A percentile compares a stretch with the other conserved stretches of the same genome.
Evolutionary conservation across 495 filamentous ascomycete species (phyloP).

Genomic region (Astrothelium macrocarpum): DNA sequence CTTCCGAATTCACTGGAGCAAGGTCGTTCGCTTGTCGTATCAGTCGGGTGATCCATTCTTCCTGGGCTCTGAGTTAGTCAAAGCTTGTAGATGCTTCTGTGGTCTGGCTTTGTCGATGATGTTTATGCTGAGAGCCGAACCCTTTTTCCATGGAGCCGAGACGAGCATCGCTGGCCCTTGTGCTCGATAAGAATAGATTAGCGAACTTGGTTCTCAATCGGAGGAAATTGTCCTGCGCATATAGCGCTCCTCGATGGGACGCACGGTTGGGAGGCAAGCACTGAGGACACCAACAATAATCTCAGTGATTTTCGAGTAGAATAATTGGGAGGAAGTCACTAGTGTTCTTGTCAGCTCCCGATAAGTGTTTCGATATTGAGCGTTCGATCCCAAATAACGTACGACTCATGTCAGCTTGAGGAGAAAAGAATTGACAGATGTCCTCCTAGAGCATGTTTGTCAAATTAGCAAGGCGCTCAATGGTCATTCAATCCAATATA

Average conservation of each 20-base stretch:
- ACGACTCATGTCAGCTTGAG: not conserved
- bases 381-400: not conserved
- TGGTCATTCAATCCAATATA: not conserved
- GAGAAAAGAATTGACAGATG: no score
- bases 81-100: not conserved
- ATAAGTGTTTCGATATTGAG: not conserved
- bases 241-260: not conserved
- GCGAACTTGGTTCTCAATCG: not conserved
- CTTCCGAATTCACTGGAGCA: not conserved
- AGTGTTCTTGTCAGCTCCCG: not conserved
- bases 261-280: not conserved
- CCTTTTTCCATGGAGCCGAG: not conserved
- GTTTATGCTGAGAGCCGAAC: not conserved
- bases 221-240: not conserved
- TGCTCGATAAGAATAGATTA: not conserved
- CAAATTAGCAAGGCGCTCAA: no score
- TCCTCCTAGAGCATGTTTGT: no score
- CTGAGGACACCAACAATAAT: not conserved
- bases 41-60: no score
- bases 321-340: not conserved
- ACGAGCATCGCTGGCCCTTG: not conserved
- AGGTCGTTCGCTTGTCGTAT: not conserved
- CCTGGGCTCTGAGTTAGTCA: not conserved
- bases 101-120: not conserved
- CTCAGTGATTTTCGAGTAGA: not conserved